A percentile compares a stretch with the other conserved stretches of the same genome.
phyloP scores from a whole-genome alignment of 495 filamentous ascomycete species.

The Penicillium subrubescens region DNA sequence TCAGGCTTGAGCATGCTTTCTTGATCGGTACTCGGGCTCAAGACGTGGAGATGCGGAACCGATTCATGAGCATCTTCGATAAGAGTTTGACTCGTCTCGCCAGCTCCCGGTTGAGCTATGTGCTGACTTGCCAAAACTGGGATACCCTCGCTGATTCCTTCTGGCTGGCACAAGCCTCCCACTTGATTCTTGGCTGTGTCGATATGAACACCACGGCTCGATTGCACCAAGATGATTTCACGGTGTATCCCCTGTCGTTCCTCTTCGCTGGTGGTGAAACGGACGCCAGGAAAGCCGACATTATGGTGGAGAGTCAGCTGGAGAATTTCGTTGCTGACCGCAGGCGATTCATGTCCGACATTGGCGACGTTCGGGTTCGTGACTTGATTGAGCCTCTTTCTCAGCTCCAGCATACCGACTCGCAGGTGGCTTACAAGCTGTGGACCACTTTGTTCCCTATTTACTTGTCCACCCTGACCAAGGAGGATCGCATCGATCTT shows the following conservation, averaged over 20 bases:
- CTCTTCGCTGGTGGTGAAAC: constrained; percentile 64
- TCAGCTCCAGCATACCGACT: constrained; percentile 92
- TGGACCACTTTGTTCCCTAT: constrained; percentile 92
- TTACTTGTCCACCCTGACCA: constrained; percentile 85
- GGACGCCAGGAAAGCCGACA: constrained; percentile 68
- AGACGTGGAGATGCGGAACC: constrained; percentile 95
- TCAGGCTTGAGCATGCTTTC: constrained; percentile 96
- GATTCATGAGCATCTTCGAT: constrained; percentile 94
- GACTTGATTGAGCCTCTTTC: constrained; percentile 88
- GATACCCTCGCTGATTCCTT: constrained; percentile 91
- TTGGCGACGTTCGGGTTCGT: constrained; percentile 79
- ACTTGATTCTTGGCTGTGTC: constrained; percentile 85
- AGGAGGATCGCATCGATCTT: constrained; percentile 87
- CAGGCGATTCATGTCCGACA: constrained; percentile 75
- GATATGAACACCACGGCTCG: constrained; percentile 78
- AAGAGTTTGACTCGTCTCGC: constrained; percentile 84
- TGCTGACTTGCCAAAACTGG: constrained; percentile 94
- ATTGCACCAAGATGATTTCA: constrained; percentile 82
- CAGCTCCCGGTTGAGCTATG: constrained; percentile 81
- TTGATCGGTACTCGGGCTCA: constrained; percentile 91
- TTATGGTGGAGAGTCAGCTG: constrained; percentile 79
- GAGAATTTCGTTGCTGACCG: constrained; percentile 78
- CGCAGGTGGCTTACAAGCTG: constrained; percentile 75
- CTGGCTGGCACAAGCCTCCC: constrained; percentile 93
- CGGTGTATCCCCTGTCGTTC: constrained; percentile 66